A percentile compares a stretch with the other conserved stretches of the same genome.
Conservation (phyloP, 225 moss, liverwort and hornwort genomes). For the Straminergon stramineum region DNA sequence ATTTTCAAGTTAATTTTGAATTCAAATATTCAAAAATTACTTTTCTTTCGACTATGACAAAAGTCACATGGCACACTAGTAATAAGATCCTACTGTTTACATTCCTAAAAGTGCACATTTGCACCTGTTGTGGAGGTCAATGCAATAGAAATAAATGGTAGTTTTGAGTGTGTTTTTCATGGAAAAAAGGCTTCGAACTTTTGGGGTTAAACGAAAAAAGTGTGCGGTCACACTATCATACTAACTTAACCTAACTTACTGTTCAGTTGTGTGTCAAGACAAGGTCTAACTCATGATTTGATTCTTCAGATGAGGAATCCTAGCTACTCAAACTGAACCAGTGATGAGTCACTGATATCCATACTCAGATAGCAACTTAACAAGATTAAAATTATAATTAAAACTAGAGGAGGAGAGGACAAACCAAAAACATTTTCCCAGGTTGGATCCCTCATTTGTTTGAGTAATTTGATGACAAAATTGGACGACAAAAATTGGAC, state of each 20-base stretch:
- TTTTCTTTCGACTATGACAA: no score
- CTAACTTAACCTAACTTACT: no score
- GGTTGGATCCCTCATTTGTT: not conserved
- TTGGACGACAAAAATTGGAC: not conserved
- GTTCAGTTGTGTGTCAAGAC: not conserved
- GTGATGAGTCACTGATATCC: not conserved
- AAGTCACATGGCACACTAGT: no score
- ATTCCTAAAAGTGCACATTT: not conserved
- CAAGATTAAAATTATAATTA: not conserved
- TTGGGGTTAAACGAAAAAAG: not conserved
- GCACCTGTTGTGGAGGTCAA: not conserved
- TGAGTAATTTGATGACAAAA: not conserved
- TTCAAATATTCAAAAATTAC: no score
- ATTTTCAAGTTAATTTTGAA: no score
- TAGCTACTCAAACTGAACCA: no score
- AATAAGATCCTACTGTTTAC: no score
- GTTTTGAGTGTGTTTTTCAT: not conserved
- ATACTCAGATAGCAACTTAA: not conserved
- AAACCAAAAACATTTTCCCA: not conserved
- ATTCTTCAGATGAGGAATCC: not conserved
- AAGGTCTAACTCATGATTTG: not conserved
- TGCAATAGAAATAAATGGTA: not conserved
- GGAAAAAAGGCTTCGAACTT: no score
- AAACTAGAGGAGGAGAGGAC: not conserved
- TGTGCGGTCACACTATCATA: not conserved